Evolutionary conservation across 495 filamentous ascomycete species (phyloP).

Genomic region (Beverwykella pulmonaria): DNA sequence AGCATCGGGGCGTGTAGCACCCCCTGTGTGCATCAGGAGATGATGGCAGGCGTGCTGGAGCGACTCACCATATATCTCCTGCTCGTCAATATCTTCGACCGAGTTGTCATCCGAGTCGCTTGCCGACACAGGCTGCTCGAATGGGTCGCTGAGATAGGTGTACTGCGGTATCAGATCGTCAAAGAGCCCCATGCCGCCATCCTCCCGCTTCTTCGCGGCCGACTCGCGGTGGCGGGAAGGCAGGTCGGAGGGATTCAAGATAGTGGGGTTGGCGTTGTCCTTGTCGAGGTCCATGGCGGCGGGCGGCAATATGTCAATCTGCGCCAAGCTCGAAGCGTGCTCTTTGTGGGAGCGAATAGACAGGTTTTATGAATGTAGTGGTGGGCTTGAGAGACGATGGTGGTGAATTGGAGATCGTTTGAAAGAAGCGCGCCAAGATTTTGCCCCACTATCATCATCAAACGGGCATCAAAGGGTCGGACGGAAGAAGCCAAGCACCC

Average conservation of each 20-base stretch:
- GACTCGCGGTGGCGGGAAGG: constrained; percentile 70
- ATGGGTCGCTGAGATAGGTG: constrained; percentile 58
- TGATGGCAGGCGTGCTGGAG: not conserved
- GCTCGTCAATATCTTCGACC: constrained; percentile 87
- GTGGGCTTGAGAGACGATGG: not conserved
- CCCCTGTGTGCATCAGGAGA: not conserved
- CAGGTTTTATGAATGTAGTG: not conserved
- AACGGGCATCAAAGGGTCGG: not conserved
- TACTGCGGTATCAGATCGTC: constrained; percentile 50
- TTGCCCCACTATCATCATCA: not conserved
- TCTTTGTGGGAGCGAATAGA: not conserved
- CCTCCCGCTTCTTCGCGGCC: constrained; percentile 48
- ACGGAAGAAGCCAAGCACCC: not conserved
- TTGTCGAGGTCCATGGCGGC: constrained; percentile 54
- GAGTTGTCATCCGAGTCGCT: constrained; percentile 64
- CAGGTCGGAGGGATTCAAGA: constrained; percentile 85
- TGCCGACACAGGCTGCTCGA: constrained; percentile 47
- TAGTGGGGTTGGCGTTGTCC: constrained; percentile 93
- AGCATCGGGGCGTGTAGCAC: not conserved
- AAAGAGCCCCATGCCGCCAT: constrained; percentile 52
- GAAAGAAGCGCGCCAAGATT: not conserved
- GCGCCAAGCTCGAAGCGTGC: not conserved
- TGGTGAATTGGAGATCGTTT: not conserved
- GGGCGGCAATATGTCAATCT: not conserved
- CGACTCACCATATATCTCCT: constrained; percentile 88